Base-by-base conservation (phyloP, 2,329 filamentous ascomycete genomes). In the Paraphoma sp. region DNA sequence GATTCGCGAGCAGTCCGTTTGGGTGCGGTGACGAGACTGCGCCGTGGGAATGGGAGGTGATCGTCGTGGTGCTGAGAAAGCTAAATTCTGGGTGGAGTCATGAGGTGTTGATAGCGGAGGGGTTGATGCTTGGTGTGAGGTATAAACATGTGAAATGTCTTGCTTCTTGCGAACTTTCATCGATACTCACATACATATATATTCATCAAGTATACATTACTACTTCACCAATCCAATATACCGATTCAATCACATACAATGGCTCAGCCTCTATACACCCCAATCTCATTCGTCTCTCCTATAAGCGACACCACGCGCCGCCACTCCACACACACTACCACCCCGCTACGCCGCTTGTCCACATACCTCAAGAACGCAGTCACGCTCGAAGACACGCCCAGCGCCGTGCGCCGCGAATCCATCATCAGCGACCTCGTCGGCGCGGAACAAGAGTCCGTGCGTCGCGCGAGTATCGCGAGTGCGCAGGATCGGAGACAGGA, bases 241-340 rank as follows among this genome's bases (percentile, higher is more conserved):
- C 33, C 33, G 7, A 7, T 23, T 23, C 23, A 36, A 36, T 3
- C 14, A 30, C 23, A 48, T 10, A 36, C 45, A 14, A 17, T 23
- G 17, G 23, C 38, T 23, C 17, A n/a, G 17, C 48, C 48, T 23
- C 18, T 44, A n/a, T 52, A 52, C 31, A n/a, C 14, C 12, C 49
- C 49, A 9, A 31, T 52, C 18, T 46, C 49, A 17, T 52, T 52
- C 49, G 49, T 52, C 17, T 52, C 49, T 3, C 49, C 49, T 8
- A 52, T 52, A 11, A 36, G 38, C 42, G 49, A 52, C 11, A 45
- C 49, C 31, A 45, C 49, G 7, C 16, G 29, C 30, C 17, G 12
- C 9, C 16, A 29, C 33, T 29, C 23, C 23, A 3, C 30, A 38
- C 7, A 38, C 9, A 9, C 40, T 44, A 12, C 41, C 29, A 23